Conservation (phyloP, 768 basidiomycete species). For the Suillus placidus region DNA sequence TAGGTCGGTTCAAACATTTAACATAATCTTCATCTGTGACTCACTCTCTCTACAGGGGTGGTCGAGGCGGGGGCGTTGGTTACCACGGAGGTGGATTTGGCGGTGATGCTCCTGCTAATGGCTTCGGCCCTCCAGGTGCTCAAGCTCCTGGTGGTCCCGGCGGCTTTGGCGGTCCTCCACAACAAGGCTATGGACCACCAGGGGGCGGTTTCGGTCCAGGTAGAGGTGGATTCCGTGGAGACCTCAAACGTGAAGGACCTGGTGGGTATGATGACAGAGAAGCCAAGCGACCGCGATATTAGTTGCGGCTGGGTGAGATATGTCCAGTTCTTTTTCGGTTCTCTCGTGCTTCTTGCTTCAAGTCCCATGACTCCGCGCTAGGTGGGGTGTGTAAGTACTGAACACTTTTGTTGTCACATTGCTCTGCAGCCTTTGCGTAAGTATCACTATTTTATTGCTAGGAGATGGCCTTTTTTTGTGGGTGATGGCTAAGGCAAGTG, state of each 20-base stretch:
- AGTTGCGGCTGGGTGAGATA: slow-evolving; percentile 44
- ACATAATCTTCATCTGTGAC: slow-evolving; percentile 20
- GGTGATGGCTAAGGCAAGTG: slow-evolving; percentile 5
- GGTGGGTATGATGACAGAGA: slow-evolving; percentile 85
- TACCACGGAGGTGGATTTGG: slow-evolving; percentile 65
- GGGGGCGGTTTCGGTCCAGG: slow-evolving; percentile 47
- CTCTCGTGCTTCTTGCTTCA: slow-evolving; percentile 28
- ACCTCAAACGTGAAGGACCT: slow-evolving; percentile 75
- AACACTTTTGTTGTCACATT: slow-evolving; percentile 26
- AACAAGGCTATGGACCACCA: slow-evolving; percentile 46
- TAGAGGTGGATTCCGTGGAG: slow-evolving; percentile 65
- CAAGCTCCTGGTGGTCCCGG: slow-evolving; percentile 42
- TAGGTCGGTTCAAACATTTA: slow-evolving; percentile 40
- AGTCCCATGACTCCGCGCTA: slow-evolving; percentile 30
- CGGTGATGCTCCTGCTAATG: slow-evolving; percentile 54
- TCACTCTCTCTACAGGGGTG: slow-evolving; percentile 43
- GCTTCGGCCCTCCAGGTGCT: slow-evolving; percentile 55
- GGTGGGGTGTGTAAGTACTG: slow-evolving; percentile 39
- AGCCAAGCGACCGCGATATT: slow-evolving; percentile 80
- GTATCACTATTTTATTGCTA: slow-evolving; percentile 39
- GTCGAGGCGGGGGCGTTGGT: slow-evolving; percentile 75
- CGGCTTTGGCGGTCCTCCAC: slow-evolving; percentile 41
- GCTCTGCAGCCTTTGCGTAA: slow-evolving; percentile 34
- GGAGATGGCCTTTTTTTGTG: slow-evolving; percentile 11
- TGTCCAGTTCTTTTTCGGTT: slow-evolving; percentile 29